Evolutionary conservation across 306 rosid species (phyloP).

Genomic region (Dicorynia guianensis): DNA sequence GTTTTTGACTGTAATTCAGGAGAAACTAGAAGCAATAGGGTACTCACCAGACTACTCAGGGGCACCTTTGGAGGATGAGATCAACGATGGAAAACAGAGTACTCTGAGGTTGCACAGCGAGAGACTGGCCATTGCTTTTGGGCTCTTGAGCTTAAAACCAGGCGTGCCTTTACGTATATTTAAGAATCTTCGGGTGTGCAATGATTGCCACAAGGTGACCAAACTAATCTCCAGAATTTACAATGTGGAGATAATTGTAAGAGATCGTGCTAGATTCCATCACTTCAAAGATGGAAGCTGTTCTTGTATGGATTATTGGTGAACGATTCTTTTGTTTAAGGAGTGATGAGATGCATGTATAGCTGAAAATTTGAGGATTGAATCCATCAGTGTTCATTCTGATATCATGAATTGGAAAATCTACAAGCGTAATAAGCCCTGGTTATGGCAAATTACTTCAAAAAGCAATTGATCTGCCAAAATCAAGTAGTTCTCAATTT

Average conservation of each 20-base stretch:
- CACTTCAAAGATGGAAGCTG: slow-evolving; percentile 68
- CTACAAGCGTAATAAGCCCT: too few species aligned
- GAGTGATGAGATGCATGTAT: not conserved
- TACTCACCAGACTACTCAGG: slow-evolving; percentile 64
- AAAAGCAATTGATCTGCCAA: too few species aligned
- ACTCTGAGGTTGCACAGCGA: slow-evolving; percentile 72
- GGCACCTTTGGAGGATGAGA: slow-evolving; percentile 61
- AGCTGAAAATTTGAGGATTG: slow-evolving; percentile 5
- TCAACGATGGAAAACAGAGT: slow-evolving; percentile 45
- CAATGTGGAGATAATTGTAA: slow-evolving; percentile 68
- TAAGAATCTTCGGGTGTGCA: slow-evolving; percentile 79
- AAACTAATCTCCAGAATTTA: slow-evolving; percentile 66
- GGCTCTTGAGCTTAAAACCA: slow-evolving; percentile 59
- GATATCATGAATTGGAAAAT: too few species aligned
- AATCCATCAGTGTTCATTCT: not conserved
- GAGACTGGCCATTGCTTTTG: slow-evolving; percentile 80
- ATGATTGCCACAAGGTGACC: slow-evolving; percentile 70
- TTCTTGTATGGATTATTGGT: slow-evolving; percentile 83
- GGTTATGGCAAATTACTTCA: too few species aligned
- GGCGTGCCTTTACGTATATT: slow-evolving; percentile 67
- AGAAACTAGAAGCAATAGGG: slow-evolving; percentile 56
- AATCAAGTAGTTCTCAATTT: too few species aligned
- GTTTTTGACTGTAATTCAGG: slow-evolving; percentile 58
- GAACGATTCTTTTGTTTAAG: slow-evolving; percentile 4
- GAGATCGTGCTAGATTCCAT: slow-evolving; percentile 80